phyloP scores from a whole-genome alignment of 1,139 yeast genomes.

The Nadsonia commutata region DNA sequence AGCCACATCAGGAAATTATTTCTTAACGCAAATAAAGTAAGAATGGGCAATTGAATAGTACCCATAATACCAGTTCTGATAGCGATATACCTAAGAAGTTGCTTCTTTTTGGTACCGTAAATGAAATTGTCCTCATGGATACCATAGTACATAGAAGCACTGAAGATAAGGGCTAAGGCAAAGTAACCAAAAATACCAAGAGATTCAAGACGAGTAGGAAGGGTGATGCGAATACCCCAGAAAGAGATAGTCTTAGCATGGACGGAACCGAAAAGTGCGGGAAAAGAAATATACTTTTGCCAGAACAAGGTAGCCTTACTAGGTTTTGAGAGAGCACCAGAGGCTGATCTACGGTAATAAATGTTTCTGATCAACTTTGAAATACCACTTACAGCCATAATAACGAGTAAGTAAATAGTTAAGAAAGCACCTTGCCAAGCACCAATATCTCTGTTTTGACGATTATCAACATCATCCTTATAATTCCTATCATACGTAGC shows the following conservation, averaged over 20 bases:
- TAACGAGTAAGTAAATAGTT: conserved; percentile 23
- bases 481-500: conserved; percentile 8
- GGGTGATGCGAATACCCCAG: conserved; percentile 16
- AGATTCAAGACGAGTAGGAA: conserved; percentile 57
- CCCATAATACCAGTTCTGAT: conserved; percentile 49
- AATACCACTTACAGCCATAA: conserved; percentile 12
- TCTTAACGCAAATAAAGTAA: conserved; percentile 45
- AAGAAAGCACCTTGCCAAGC: conserved; percentile 23
- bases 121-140: conserved; percentile 25
- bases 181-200: conserved; percentile 34
- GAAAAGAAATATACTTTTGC: conserved; percentile 18
- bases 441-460: conserved; percentile 19
- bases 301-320: conserved; percentile 11
- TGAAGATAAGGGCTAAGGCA: conserved; percentile 30
- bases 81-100: conserved; percentile 33
- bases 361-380: conserved; percentile 11
- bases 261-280: conserved; percentile 20
- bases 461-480: conserved; percentile 13
- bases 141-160: conserved; percentile 30
- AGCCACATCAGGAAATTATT: conserved; percentile 41
- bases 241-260: conserved; percentile 17
- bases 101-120: conserved; percentile 26
- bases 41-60: conserved; percentile 39
- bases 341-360: conserved; percentile 15
- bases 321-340: conserved; percentile 14